phyloP scores from a whole-genome alignment of 116 monocot genomes.

The Papilionanthe hybrid region DNA sequence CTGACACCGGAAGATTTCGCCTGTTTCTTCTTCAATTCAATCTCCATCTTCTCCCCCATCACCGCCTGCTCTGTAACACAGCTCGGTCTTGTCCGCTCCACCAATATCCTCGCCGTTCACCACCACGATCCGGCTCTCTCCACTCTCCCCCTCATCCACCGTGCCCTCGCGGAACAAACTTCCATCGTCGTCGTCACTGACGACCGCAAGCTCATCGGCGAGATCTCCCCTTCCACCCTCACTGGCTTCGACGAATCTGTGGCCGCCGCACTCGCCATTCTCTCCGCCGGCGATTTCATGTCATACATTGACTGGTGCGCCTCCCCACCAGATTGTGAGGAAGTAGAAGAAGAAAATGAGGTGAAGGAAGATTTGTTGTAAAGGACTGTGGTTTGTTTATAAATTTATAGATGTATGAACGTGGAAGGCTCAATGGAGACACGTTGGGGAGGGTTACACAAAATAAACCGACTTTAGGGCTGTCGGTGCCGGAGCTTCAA shows the following conservation, averaged over 20 bases:
- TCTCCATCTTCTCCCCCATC: conserved; percentile 33
- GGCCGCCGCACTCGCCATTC: conserved; percentile 30
- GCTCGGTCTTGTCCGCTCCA: conserved; percentile 33
- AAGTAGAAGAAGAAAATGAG: no score
- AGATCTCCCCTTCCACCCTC: conserved; percentile 46
- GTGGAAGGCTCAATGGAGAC: no score
- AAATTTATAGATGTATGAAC: no score
- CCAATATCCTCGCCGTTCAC: conserved; percentile 23
- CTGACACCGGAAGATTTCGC: conserved; percentile 44
- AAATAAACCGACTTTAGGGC: no score
- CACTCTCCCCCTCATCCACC: conserved; percentile 26
- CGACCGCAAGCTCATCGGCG: conserved; percentile 30
- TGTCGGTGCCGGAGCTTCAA: no score
- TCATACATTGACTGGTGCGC: conserved; percentile 36
- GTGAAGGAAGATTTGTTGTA: no score
- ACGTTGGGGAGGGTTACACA: no score
- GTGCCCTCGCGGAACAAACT: no score
- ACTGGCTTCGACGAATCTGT: conserved; percentile 24
- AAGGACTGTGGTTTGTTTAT: no score
- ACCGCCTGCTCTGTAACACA: conserved; percentile 28
- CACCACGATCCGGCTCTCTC: conserved; percentile 23
- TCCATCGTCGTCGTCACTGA: conserved; percentile 32
- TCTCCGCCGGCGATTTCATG: conserved; percentile 45
- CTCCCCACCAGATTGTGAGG: conserved; percentile 10
- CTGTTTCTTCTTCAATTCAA: conserved; percentile 52